Base-by-base conservation (phyloP, 2,329 filamentous ascomycete species). In the Paracoccidioides lutzii region DNA sequence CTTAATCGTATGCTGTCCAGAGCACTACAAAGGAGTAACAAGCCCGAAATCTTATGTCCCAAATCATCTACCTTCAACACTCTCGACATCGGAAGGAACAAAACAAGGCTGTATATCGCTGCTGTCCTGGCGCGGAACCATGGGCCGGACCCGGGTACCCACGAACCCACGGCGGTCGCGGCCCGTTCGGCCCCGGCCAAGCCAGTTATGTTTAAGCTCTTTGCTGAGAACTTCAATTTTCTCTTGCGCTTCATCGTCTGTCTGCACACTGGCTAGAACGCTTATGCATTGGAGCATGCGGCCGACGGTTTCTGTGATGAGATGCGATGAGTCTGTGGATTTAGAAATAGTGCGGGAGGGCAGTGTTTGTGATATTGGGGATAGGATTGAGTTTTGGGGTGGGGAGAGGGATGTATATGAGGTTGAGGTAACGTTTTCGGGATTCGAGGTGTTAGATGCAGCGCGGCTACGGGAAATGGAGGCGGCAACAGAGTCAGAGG, bases 231-330 rank as follows among this genome's bases (percentile, higher is more conserved):
- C 81, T 59, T 91, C 86, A 65, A 97, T 86, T 71, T 85, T 88
- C 56, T 79, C 80, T 66, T 91, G 88, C 1, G 81, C 79, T 41
- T 85, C 82, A 60, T 94, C 88, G 8, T 80, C 81, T 0, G 78
- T 82, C 65, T 82, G 85, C 10, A 95, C 81, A 59, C 84, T 84
- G 3, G 88, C 87, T 28, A 98, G 76, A 6, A 98, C 90, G 67
- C 86, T 91, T 71, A 97, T 85, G 70, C 93, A 98, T 74, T 98
- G 93, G 60, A 98, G 76, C 88, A 98, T 95, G 52, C 91, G 79
- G 0, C 90, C 93, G 0, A 96, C 90, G 62, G 91, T 95, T 63
- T 97, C 90, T 0, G 93, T 95, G 54, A 97, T 93, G 83, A 67
- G 88, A 81, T 65, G 73, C 55, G 82, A 85, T 64, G 70, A 71